phyloP scores from a whole-genome alignment of 140 eudicot genomes.

The Ambrosia hybrid region DNA sequence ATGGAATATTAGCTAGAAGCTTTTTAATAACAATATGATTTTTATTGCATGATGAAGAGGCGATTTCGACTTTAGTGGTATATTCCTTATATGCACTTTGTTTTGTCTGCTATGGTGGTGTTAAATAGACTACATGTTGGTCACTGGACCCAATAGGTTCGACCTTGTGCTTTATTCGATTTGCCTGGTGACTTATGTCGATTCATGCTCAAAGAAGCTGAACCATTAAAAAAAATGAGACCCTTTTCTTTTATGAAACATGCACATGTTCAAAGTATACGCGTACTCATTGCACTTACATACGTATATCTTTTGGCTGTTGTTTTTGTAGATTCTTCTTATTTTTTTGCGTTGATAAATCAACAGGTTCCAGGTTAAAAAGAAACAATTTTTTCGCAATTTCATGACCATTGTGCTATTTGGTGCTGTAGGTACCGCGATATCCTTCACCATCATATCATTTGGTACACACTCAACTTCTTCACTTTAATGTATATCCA shows the following conservation, averaged over 20 bases:
- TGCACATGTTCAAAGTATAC: conserved; percentile 13
- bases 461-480: conserved; percentile 47
- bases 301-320: neutral
- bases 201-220: conserved; percentile 14
- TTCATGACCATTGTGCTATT: conserved; percentile 80
- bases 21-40: conserved; percentile 10
- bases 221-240: conserved; percentile 3
- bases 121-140: neutral
- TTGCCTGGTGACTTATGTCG: conserved; percentile 20
- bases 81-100: conserved; percentile 20
- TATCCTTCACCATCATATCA: conserved; percentile 81
- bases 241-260: conserved; percentile 8
- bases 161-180: conserved; percentile 2
- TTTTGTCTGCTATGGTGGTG: conserved; percentile 6
- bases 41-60: conserved; percentile 7
- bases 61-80: conserved; percentile 23
- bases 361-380: conserved; percentile 87
- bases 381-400: conserved; percentile 84
- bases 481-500: conserved; percentile 9
- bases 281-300: neutral
- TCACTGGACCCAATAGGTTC: conserved; percentile 17
- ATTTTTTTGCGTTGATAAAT: conserved; percentile 9
- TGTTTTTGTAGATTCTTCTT: neutral
- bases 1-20: neutral
- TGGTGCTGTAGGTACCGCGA: conserved; percentile 79